Evolutionary conservation across 805 yeast genomes (phyloP).

Genomic region (Scheffersomyces amazonensis): DNA sequence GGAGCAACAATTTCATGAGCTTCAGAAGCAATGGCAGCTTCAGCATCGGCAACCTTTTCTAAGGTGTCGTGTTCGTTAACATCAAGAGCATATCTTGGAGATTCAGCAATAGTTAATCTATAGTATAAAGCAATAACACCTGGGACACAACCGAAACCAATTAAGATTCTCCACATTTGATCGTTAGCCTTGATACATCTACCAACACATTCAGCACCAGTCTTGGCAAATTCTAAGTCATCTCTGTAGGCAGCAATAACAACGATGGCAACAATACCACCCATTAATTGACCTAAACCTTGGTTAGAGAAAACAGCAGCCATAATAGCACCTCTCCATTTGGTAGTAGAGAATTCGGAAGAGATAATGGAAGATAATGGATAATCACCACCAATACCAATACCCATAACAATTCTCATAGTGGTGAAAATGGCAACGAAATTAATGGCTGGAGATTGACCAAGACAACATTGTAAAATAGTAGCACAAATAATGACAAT

Average conservation of each 20-base stretch:
- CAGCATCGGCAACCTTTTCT: slow-evolving; percentile 51
- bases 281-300: slow-evolving; percentile 92
- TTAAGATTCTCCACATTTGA: slow-evolving; percentile 90
- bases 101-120: slow-evolving; percentile 92
- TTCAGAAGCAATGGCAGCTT: slow-evolving; percentile 36
- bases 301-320: slow-evolving; percentile 95
- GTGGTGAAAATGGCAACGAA: slow-evolving; percentile 73
- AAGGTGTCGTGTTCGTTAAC: slow-evolving; percentile 58
- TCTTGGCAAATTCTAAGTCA: slow-evolving; percentile 48
- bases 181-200: slow-evolving; percentile 77
- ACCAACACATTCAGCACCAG: slow-evolving; percentile 59
- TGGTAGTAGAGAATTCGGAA: slow-evolving; percentile 88
- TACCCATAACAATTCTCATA: slow-evolving; percentile 86
- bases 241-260: slow-evolving; percentile 75
- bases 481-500: slow-evolving; percentile 82
- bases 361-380: slow-evolving; percentile 92
- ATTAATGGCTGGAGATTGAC: slow-evolving; percentile 66
- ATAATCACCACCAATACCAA: slow-evolving; percentile 97
- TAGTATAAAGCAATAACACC: slow-evolving; percentile 81
- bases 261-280: slow-evolving; percentile 79
- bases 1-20: slow-evolving; percentile 54
- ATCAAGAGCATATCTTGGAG: slow-evolving; percentile 88
- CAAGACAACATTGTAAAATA: slow-evolving; percentile 71
- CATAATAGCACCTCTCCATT: slow-evolving; percentile 98
- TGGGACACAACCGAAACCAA: slow-evolving; percentile 91